Evolutionary conservation across 2,329 filamentous ascomycete species (phyloP).

Genomic region (Ceratocystis destructans): DNA sequence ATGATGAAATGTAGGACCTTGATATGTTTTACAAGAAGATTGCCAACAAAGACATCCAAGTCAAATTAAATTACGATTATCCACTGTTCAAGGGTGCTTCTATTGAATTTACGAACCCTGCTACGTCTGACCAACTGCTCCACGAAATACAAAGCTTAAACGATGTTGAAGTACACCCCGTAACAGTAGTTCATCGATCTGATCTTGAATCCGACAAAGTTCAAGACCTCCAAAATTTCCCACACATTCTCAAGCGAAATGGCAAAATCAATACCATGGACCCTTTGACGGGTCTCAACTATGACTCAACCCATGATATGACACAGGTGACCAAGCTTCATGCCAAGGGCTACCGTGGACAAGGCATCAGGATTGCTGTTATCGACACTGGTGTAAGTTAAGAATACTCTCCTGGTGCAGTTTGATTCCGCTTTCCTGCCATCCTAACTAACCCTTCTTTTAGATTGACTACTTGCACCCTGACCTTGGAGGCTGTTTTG

Average conservation of each 20-base stretch:
- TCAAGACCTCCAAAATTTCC: not conserved
- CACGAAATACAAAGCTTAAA: slow-evolving; percentile 30
- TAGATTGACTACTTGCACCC: slow-evolving; percentile 50
- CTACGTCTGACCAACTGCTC: slow-evolving; percentile 32
- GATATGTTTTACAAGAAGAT: slow-evolving; percentile 30
- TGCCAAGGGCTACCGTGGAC: slow-evolving; percentile 35
- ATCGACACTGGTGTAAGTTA: slow-evolving; percentile 40
- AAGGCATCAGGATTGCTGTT: slow-evolving; percentile 39
- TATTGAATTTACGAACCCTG: slow-evolving; percentile 36
- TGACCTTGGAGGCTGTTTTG: slow-evolving; percentile 51
- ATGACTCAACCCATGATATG: slow-evolving; percentile 40
- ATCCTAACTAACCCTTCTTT: not conserved
- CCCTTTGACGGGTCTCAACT: slow-evolving; percentile 14
- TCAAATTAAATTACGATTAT: slow-evolving; percentile 37
- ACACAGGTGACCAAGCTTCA: slow-evolving; percentile 42
- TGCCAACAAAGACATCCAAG: slow-evolving; percentile 28
- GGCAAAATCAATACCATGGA: not conserved
- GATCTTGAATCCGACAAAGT: slow-evolving; percentile 28
- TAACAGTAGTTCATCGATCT: slow-evolving; percentile 32
- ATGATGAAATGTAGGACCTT: slow-evolving; percentile 28
- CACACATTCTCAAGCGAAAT: not conserved
- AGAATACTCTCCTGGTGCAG: not conserved
- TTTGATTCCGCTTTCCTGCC: not conserved
- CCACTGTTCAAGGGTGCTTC: slow-evolving; percentile 42
- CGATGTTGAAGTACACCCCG: slow-evolving; percentile 38